A percentile compares a stretch with the other conserved stretches of the same genome.
These are phyloP conservation scores for Psidium guajava DNA, from an alignment of 345 rosid genomes.

Conservation along the genomic window DNA sequence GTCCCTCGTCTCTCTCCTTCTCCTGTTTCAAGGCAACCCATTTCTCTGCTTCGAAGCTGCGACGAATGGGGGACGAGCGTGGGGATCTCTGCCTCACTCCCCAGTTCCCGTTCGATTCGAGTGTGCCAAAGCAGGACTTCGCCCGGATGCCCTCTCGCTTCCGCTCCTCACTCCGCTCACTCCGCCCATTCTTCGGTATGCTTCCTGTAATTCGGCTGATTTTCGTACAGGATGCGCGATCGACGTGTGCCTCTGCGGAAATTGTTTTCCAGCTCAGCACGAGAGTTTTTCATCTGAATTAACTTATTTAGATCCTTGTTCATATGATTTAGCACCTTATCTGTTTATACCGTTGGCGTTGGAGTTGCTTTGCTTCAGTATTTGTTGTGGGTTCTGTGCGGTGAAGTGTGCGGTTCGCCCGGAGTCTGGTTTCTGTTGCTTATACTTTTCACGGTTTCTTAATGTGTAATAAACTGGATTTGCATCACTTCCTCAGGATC, in stretches of 20 bases:
- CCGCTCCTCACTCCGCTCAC: background rate
- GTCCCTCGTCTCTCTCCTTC: conserved; percentile 7
- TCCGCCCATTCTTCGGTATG: background rate
- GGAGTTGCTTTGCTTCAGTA: background rate
- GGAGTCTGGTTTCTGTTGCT: background rate
- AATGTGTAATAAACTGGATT: background rate
- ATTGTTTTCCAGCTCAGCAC: background rate
- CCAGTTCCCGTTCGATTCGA: background rate
- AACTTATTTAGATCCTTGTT: background rate
- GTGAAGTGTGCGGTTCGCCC: background rate
- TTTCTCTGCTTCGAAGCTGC: background rate
- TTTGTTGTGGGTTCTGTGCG: background rate
- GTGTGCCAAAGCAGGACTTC: background rate
- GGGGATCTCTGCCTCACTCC: background rate
- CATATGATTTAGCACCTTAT: background rate
- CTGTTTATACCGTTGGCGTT: background rate
- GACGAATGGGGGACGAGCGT: background rate
- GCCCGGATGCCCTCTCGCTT: background rate
- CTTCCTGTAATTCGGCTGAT: background rate
- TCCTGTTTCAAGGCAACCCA: background rate
- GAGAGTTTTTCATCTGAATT: background rate
- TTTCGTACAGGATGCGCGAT: background rate
- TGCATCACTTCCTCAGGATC: background rate
- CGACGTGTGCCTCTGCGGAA: background rate
- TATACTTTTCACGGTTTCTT: background rate